Evolutionary conservation across 176 grass and related monocot genomes (phyloP).

Genomic region (Hordeum vulgare): DNA sequence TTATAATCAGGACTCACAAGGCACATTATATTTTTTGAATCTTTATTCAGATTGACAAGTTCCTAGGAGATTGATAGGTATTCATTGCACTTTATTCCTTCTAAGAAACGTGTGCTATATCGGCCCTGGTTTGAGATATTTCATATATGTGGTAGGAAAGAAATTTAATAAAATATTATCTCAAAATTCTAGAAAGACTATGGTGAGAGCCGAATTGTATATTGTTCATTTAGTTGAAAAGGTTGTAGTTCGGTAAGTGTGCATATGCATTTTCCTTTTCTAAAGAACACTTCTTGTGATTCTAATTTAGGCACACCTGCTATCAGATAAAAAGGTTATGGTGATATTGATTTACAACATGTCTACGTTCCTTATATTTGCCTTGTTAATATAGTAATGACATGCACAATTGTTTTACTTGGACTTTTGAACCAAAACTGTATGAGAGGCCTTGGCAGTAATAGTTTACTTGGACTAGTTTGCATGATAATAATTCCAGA

Average conservation of each 20-base stretch:
- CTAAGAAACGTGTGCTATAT: neutral
- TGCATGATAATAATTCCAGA: slow-evolving; percentile 9
- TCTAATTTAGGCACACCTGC: neutral
- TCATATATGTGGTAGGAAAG: neutral
- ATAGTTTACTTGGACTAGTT: neutral
- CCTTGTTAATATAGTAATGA: neutral
- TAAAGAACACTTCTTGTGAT: neutral
- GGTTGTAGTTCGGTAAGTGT: neutral
- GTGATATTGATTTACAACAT: neutral
- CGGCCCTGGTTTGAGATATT: slow-evolving; percentile 6
- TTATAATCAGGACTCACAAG: neutral
- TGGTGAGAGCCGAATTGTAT: neutral
- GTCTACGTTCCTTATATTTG: neutral
- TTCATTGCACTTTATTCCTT: neutral
- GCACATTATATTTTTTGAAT: neutral
- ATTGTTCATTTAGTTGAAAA: neutral
- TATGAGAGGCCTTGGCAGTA: neutral
- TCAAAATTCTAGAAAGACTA: slow-evolving; percentile 8
- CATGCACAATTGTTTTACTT: neutral
- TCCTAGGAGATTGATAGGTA: neutral
- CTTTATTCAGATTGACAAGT: neutral
- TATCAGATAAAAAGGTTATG: neutral
- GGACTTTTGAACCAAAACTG: neutral
- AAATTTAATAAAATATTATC: neutral
- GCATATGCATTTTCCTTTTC: neutral